Base-by-base conservation (phyloP, 2,329 filamentous ascomycete species). In the Calonectria honghensis region DNA sequence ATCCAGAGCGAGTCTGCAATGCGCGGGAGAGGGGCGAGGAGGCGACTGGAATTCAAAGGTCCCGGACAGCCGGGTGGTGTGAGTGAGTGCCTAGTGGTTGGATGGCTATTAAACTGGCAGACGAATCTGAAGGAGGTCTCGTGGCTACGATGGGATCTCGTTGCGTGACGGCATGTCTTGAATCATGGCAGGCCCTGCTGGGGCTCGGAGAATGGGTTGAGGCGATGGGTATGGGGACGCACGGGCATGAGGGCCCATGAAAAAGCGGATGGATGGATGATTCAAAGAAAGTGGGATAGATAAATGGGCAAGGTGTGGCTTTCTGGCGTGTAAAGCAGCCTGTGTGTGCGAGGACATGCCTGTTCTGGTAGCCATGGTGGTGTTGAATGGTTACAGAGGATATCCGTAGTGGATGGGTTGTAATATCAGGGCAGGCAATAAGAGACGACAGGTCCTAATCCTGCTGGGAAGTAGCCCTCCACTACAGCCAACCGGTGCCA, bases 161-260 rank as follows among this genome's bases (percentile, higher is more conserved):
- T 68, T 79, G 77, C 79, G 79, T 81, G 79, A 81, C 73, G 74
- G 41, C 37, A 70, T 81, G 79, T 81, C 79, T 81, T 78, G 73
- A 78, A 80, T 75, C 73, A 66, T 73, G 66, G 76, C 72, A 73
- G 70, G 70, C 76, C 75, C 73, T 73, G 61, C 70, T 72, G 63
- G 70, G 70, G 70, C 61, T 72, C 61, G 75, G 70, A 52, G 48
- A 68, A 73, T 75, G 75, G 75, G 54, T 69, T 74, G 52, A 68
- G 45, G 73, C 48, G 18, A 63, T 39, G 63, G 57, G 69, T 41
- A 37, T 63, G 57, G 57, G 57, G 52, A 72, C 50, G 57, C 68
- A 65, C 70, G 72, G 68, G 72, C 50, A 73, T 75, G 68, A 73
- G 64, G 69, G 63, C n/a, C 51, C 73, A 74, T 75, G 71, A 75